A percentile compares a stretch with the other conserved stretches of the same genome.
phyloP scores from a whole-genome alignment of 306 rosid genomes.

The Dalbergia oliveri region DNA sequence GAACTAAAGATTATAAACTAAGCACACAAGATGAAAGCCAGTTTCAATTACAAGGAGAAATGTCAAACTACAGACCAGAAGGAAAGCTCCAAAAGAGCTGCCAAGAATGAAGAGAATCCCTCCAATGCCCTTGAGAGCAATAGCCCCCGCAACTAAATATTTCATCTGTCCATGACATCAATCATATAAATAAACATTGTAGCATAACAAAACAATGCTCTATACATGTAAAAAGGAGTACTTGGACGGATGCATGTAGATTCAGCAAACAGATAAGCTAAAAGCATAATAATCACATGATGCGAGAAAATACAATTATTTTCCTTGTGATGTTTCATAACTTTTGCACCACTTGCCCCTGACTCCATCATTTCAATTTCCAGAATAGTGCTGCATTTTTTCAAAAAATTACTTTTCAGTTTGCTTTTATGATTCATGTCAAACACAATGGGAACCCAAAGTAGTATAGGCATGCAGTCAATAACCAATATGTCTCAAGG shows the following conservation, averaged over 20 bases:
- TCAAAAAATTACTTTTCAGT: not conserved
- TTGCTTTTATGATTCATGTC: not conserved
- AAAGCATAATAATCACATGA: conserved; percentile 32
- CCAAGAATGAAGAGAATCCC: conserved; percentile 63
- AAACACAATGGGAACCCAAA: conserved; percentile 28
- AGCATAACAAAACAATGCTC: conserved; percentile 23
- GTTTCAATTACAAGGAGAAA: not conserved
- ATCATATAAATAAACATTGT: conserved; percentile 32
- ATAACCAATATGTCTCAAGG: conserved; percentile 19
- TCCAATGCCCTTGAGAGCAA: conserved; percentile 65
- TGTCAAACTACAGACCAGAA: conserved; percentile 59
- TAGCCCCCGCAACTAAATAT: conserved; percentile 53
- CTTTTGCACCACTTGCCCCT: conserved; percentile 7
- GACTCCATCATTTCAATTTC: conserved; percentile 30
- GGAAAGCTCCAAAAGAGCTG: conserved; percentile 63
- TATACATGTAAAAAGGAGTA: conserved; percentile 31
- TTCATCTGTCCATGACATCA: conserved; percentile 52
- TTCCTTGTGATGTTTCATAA: conserved; percentile 16
- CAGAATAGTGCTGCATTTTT: conserved; percentile 13
- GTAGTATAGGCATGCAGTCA: not conserved
- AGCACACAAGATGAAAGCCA: conserved; percentile 24
- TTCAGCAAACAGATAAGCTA: conserved; percentile 11
- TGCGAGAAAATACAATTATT: conserved; percentile 36
- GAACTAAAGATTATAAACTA: not conserved
- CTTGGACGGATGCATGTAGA: not conserved